phyloP scores from a whole-genome alignment of 805 yeast species.

The Ogataea kodamae region DNA sequence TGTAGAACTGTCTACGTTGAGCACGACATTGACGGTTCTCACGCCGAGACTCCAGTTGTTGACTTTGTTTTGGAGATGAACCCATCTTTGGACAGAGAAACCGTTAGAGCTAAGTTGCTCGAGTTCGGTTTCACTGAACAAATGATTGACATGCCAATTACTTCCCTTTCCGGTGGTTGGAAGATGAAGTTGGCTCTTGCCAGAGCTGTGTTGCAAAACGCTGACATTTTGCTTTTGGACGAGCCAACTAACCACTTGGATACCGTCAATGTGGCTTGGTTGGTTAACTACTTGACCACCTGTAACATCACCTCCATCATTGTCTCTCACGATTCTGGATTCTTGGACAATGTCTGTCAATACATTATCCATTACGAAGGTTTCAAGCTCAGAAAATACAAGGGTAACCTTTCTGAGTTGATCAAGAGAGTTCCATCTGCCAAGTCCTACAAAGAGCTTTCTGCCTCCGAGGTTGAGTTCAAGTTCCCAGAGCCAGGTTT shows the following conservation, averaged over 20 bases:
- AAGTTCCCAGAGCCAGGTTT: conserved; percentile 99
- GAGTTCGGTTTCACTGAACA: conserved; percentile 94
- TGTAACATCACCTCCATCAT: conserved; percentile 98
- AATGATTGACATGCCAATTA: conserved; percentile 91
- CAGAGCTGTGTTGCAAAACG: conserved; percentile 98
- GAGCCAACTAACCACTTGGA: conserved; percentile 99
- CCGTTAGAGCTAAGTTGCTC: conserved; percentile 66
- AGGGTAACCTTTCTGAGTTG: conserved; percentile 99
- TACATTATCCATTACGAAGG: conserved; percentile 99
- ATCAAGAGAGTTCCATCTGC: conserved; percentile 99
- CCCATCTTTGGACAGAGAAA: conserved; percentile 71
- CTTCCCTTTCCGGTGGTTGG: conserved; percentile 99
- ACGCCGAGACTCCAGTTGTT: conserved; percentile 91
- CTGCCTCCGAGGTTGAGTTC: conserved; percentile 97
- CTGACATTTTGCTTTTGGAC: conserved; percentile 95
- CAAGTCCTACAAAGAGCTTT: conserved; percentile 96
- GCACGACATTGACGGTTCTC: conserved; percentile 98
- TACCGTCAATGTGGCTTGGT: conserved; percentile 99
- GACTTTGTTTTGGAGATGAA: conserved; percentile 88
- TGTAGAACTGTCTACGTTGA: conserved; percentile 99
- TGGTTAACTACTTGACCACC: conserved; percentile 97
- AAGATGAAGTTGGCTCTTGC: conserved; percentile 99
- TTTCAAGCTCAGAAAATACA: conserved; percentile 98
- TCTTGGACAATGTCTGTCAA: conserved; percentile 96
- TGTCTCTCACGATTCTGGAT: conserved; percentile 99